Base-by-base conservation (phyloP, 1,284 basidiomycete species). In the Pisolithus thermaeus region DNA sequence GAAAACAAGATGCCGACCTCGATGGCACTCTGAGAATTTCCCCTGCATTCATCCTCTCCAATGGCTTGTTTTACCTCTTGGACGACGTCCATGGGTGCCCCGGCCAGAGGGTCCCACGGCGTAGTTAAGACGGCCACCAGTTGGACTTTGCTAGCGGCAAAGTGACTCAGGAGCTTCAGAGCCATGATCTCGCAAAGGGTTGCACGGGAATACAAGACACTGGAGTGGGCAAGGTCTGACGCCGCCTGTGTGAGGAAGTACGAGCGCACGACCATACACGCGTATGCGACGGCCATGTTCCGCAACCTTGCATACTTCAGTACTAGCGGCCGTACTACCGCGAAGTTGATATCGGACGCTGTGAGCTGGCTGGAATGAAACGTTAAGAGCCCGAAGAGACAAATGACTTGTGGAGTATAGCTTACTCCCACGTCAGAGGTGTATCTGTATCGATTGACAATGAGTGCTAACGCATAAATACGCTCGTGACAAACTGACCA, bases 281-380 rank as follows among this genome's bases (percentile, higher is more conserved):
- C 83, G 60, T 87, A 90, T 20, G 89, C 79, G 41, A 80, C 73
- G 1, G 87, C 80, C 69, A 87, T 77, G 61, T 91, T 90, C 54
- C 80, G 74, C 44, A 87, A 75, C 53, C 77, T 78, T 23, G 89
- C 84, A 72, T 90, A 92, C 59, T 87, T 89, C 61, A 80, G 72
- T 3, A 92, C 85, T 25, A 93, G 70, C 1, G 92, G 92, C 9
- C 90, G 79, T 27, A 93, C 81, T 49, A 93, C 73, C 6, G 87
- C 78, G 59, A 92, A 92, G 63, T 91, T 90, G 70, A 95, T 79
- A 59, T 92, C 89, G 2, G 90, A 83, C 0, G 90, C 86, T 14
- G 83, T 86, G 49, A 92, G 74, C 62, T 91, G 87, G 14, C 85
- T 89, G 55, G 47, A 22, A 43, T 22, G 28, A 44, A 37, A 36